Base-by-base conservation (phyloP, 805 yeast genomes). In the Candida tallmaniae region DNA sequence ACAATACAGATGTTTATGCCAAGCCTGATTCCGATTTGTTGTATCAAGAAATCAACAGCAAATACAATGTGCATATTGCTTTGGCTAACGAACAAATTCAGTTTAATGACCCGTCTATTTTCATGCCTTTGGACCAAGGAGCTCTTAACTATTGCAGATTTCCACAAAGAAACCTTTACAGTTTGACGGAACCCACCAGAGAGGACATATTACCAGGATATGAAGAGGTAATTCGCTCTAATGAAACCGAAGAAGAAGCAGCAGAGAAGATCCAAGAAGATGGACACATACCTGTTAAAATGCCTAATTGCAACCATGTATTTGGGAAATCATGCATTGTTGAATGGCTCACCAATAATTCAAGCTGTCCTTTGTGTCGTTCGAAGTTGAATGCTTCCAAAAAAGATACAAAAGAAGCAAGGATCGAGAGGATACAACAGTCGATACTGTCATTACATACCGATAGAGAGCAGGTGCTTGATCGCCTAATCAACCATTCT, bases 291-390 rank as follows among this genome's bases (percentile, higher is more conserved):
- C 65, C 72, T 1, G 62, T 64, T 3, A 50, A 56, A 37, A 58
- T 66, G 62, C 70, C 71, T 1, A 61, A 58, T 38, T 66, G 72
- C 39, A 51, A 56, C 16, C 72, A 66, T 43, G 44, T 62, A 1
- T 66, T 66, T 42, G 71, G 72, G 11, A 55, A 57, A 40, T 42
- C 62, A 6, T 66, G 72, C 46, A 52, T 66, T 18, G 48, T 62
- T 2, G 68, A 63, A 27, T 66, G 72, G 72, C 49, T 66, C 29
- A 62, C 56, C 35, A 48, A 48, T 23, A 56, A 58, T 36, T 63
- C 60, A 2, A 63, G 61, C 36, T 66, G 72, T 38, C 72, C 72
- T 3, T 47, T 66, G 31, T 66, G 73, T 33, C 50, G 73, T 2
- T 56, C 54, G 29, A 64, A 62, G 41, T 62, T 61, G 14, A 60